A percentile compares a stretch with the other conserved stretches of the same genome.
Conservation (phyloP, 176 grass and related monocot species). For the Dactylis glomerata region DNA sequence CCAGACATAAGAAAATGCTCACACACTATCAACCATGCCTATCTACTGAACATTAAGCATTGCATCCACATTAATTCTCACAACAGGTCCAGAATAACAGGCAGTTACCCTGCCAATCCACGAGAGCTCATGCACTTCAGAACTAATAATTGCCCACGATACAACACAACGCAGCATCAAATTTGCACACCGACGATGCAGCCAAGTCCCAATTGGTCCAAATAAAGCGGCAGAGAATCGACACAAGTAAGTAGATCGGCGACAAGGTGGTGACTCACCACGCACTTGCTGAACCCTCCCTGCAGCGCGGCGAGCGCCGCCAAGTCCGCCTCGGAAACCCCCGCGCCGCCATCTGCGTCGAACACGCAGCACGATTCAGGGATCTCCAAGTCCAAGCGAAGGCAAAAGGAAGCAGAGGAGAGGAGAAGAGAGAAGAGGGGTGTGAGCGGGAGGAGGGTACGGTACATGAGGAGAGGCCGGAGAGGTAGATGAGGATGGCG, state of each 20-base stretch:
- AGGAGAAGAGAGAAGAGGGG: not conserved
- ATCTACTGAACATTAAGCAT: not conserved
- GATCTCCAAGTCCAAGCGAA: constrained; percentile 3
- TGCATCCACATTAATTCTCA: not conserved
- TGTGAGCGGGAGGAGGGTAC: not conserved
- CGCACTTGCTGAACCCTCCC: constrained; percentile 72
- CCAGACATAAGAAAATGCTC: too few species aligned
- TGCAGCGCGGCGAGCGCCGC: constrained; percentile 57
- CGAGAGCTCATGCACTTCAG: not conserved
- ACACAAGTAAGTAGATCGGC: not conserved
- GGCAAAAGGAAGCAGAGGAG: not conserved
- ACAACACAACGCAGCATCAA: not conserved
- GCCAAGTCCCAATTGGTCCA: not conserved
- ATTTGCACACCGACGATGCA: not conserved
- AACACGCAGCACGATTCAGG: not conserved
- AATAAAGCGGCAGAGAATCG: not conserved
- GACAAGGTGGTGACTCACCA: constrained; percentile 43
- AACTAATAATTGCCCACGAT: not conserved
- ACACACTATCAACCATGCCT: not conserved
- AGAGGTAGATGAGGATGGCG: constrained; percentile 80
- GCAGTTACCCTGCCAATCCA: not conserved
- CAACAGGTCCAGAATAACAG: not conserved
- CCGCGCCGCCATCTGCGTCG: constrained; percentile 47
- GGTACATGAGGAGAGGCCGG: constrained; percentile 71
- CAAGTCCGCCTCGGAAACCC: constrained; percentile 55